These are phyloP conservation scores for Boletus subluridellus DNA, from an alignment of 1,284 basidiomycete species.

Conservation along the genomic window DNA sequence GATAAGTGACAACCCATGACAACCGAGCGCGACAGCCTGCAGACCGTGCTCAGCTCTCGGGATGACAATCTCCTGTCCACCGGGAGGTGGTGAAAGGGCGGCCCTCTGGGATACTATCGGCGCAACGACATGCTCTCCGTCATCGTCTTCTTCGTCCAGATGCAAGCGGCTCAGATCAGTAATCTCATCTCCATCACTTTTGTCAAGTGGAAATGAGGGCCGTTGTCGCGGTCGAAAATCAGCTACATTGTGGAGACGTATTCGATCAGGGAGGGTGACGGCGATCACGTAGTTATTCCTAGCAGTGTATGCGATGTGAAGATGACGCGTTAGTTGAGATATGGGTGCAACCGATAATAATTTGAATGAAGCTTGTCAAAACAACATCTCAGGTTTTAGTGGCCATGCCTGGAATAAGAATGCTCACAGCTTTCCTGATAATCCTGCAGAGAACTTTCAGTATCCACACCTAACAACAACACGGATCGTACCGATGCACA, in stretches of 20 bases:
- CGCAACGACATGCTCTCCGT: constrained; percentile 13
- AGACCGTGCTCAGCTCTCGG: constrained; percentile 20
- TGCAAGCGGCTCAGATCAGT: constrained; percentile 17
- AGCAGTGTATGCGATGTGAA: constrained; percentile 45
- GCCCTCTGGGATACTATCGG: constrained; percentile 1
- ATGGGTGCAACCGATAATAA: constrained; percentile 50
- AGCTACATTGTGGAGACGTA: constrained; percentile 48
- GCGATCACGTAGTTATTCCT: constrained; percentile 52
- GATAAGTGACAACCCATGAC: constrained; percentile 43
- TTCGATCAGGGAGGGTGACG: constrained; percentile 40
- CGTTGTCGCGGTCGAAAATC: constrained; percentile 41
- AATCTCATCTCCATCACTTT: constrained; percentile 19
- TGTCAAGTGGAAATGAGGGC: constrained; percentile 24
- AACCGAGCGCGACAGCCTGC: constrained; percentile 40
- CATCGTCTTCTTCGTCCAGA: constrained; percentile 33
- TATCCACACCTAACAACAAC: background rate
- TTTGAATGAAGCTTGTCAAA: constrained; percentile 56
- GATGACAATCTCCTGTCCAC: constrained; percentile 22
- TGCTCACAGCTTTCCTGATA: constrained; percentile 64
- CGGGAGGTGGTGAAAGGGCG: constrained; percentile 23
- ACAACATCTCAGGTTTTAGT: constrained; percentile 8
- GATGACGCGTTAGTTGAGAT: constrained; percentile 38
- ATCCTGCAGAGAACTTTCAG: constrained; percentile 44
- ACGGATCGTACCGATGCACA: constrained; percentile 54
- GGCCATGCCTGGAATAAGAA: background rate